These are phyloP conservation scores for Stellera chamaejasme DNA, from an alignment of 345 rosid genomes.

Conservation along the genomic window DNA sequence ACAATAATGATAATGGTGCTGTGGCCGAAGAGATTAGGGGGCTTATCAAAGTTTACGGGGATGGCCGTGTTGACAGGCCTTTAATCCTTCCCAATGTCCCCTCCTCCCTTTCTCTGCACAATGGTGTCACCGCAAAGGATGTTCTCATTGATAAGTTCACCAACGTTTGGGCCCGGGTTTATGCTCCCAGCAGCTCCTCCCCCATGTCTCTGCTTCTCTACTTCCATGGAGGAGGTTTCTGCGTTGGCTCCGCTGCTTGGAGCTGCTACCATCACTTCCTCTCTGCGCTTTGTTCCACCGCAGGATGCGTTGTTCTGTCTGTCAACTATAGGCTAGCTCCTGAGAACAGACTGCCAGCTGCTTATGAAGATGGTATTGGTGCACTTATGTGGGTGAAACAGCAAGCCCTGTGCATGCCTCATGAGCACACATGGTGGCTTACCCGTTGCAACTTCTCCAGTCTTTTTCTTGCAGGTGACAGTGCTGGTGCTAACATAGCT, in stretches of 20 bases:
- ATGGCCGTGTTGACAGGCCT: constrained; percentile 60
- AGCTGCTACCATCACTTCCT: constrained; percentile 59
- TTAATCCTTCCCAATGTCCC: constrained; percentile 45
- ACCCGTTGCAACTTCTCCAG: constrained; percentile 33
- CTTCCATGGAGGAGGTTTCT: constrained; percentile 76
- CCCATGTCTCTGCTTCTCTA: constrained; percentile 54
- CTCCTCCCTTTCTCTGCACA: constrained; percentile 19
- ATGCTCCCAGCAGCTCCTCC: constrained; percentile 27
- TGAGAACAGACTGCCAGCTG: constrained; percentile 55
- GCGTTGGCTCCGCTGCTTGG: constrained; percentile 64
- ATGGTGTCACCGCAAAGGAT: constrained; percentile 34
- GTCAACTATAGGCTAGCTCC: constrained; percentile 57
- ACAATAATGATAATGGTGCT: constrained; percentile 26
- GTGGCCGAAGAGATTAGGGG: constrained; percentile 57
- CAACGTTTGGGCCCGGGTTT: constrained; percentile 43
- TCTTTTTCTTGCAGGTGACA: constrained; percentile 59
- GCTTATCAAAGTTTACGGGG: constrained; percentile 53
- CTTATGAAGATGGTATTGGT: constrained; percentile 55
- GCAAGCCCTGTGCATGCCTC: constrained; percentile 19
- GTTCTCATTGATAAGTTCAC: constrained; percentile 31
- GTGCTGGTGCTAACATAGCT: constrained; percentile 70
- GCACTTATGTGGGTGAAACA: constrained; percentile 50
- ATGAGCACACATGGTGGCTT: constrained; percentile 41
- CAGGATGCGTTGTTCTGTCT: constrained; percentile 39
- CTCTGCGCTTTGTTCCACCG: constrained; percentile 33